These are phyloP conservation scores for Pichia paraexigua DNA, from an alignment of 805 yeast genomes.

Conservation along the genomic window DNA sequence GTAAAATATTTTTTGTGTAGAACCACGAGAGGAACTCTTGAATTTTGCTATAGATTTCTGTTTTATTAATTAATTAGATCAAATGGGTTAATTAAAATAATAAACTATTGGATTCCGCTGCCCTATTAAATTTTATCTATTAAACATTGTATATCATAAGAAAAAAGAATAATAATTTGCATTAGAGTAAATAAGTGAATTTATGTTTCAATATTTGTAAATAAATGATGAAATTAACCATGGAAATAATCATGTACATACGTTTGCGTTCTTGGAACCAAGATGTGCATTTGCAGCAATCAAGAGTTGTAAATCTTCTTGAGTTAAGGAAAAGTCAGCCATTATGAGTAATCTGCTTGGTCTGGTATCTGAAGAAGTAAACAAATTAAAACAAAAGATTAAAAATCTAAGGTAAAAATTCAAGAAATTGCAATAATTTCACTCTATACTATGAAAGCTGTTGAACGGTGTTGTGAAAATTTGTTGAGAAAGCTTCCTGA, in stretches of 20 bases:
- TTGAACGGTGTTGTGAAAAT: not conserved
- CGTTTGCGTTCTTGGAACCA: slow-evolving; percentile 99
- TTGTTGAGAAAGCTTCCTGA: not conserved
- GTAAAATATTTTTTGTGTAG: too few species aligned
- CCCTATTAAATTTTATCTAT: too few species aligned
- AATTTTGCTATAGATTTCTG: too few species aligned
- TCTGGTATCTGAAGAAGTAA: slow-evolving; percentile 1
- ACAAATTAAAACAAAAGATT: not conserved
- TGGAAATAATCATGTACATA: slow-evolving; percentile 38
- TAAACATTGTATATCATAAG: not conserved
- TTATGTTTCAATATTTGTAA: not conserved
- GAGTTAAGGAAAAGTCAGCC: slow-evolving; percentile 47
- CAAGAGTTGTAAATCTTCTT: slow-evolving; percentile 97
- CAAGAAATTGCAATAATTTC: not conserved
- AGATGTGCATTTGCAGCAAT: slow-evolving; percentile 99
- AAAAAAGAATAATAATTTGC: not conserved
- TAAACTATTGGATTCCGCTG: not conserved
- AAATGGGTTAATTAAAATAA: too few species aligned
- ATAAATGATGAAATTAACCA: not conserved
- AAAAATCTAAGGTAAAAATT: not conserved
- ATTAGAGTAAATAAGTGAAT: not conserved
- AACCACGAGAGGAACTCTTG: too few species aligned
- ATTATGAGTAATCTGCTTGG: slow-evolving; percentile 19
- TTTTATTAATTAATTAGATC: too few species aligned
- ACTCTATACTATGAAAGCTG: not conserved